Percentiles rank a stretch among this genome's conserved stretches.
These are phyloP conservation scores for Penicillium goetzii DNA, from an alignment of 495 filamentous ascomycete species.

Conservation along the genomic window DNA sequence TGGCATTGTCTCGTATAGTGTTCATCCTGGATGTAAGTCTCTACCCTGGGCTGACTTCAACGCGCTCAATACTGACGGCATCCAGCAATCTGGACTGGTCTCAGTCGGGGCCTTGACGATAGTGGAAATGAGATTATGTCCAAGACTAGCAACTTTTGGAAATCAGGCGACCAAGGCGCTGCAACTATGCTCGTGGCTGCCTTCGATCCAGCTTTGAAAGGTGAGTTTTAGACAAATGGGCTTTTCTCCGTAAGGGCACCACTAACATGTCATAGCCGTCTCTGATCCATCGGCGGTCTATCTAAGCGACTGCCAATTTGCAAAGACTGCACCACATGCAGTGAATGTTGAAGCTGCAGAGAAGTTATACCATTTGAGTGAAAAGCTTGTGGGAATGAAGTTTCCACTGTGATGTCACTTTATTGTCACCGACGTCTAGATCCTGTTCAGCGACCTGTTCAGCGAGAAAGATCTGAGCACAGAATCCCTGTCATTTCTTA, in stretches of 20 bases:
- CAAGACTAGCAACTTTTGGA: slow-evolving; percentile 36
- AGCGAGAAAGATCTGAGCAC: neutral
- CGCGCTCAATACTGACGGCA: neutral
- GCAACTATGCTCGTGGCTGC: slow-evolving; percentile 60
- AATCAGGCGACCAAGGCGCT: slow-evolving; percentile 55
- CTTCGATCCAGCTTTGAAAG: slow-evolving; percentile 53
- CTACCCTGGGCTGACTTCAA: neutral
- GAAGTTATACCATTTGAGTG: slow-evolving; percentile 53
- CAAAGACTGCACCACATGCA: slow-evolving; percentile 29
- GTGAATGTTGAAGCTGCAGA: slow-evolving; percentile 36
- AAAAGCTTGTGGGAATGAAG: slow-evolving; percentile 48
- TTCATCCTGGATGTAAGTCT: slow-evolving; percentile 33
- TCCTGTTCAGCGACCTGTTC: neutral
- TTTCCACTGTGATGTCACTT: slow-evolving; percentile 28
- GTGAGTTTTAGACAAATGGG: slow-evolving; percentile 25
- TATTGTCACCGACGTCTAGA: slow-evolving; percentile 8
- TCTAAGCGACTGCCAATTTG: slow-evolving; percentile 37
- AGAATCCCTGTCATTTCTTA: neutral
- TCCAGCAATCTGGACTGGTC: slow-evolving; percentile 26
- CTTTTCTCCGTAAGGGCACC: neutral
- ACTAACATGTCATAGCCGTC: slow-evolving; percentile 10
- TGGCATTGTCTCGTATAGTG: slow-evolving; percentile 30
- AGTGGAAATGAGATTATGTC: slow-evolving; percentile 19
- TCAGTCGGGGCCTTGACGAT: slow-evolving; percentile 29
- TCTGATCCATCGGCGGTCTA: slow-evolving; percentile 27